Evolutionary conservation across 2,329 filamentous ascomycete genomes (phyloP).

Genomic region (Tympanopsis confertula): DNA sequence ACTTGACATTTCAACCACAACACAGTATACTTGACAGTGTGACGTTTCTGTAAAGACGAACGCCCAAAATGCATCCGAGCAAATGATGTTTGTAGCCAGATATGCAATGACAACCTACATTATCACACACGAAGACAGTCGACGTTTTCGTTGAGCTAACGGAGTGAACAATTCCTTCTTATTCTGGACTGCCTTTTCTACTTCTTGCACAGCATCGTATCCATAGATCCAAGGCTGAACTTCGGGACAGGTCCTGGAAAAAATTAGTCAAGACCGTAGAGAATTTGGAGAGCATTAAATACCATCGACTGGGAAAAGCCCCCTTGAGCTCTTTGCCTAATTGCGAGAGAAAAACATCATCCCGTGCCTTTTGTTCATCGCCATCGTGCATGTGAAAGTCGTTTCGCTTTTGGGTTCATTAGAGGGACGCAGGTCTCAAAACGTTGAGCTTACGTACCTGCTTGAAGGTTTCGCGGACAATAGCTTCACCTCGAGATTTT

Average conservation of each 20-base stretch:
- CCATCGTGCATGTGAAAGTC: slow-evolving; percentile 3
- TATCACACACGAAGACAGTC: too few species aligned
- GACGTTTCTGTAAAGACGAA: too few species aligned
- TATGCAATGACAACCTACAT: too few species aligned
- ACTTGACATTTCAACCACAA: too few species aligned
- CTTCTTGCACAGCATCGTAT: neutral
- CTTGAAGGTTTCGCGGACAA: slow-evolving; percentile 2
- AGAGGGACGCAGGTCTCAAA: too few species aligned
- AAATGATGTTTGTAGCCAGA: too few species aligned
- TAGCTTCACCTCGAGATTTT: neutral
- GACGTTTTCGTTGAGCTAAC: too few species aligned
- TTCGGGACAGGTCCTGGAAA: neutral
- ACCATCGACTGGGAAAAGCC: slow-evolving; percentile 1
- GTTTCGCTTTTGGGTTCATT: slow-evolving; percentile 1
- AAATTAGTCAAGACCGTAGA: neutral
- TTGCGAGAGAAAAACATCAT: neutral
- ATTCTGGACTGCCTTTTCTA: neutral
- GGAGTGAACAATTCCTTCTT: neutral
- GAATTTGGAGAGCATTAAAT: neutral
- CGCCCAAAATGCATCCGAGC: too few species aligned
- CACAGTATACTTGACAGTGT: too few species aligned
- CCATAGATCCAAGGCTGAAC: slow-evolving; percentile 1
- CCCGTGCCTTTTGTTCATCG: slow-evolving; percentile 1
- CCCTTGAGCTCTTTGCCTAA: neutral
- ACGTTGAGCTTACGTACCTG: slow-evolving; percentile 3